Evolutionary conservation across 2,329 filamentous ascomycete species (phyloP), one percentile per base, ranked within the genome.

Genomic region (Alternaria metachromatica): DNA sequence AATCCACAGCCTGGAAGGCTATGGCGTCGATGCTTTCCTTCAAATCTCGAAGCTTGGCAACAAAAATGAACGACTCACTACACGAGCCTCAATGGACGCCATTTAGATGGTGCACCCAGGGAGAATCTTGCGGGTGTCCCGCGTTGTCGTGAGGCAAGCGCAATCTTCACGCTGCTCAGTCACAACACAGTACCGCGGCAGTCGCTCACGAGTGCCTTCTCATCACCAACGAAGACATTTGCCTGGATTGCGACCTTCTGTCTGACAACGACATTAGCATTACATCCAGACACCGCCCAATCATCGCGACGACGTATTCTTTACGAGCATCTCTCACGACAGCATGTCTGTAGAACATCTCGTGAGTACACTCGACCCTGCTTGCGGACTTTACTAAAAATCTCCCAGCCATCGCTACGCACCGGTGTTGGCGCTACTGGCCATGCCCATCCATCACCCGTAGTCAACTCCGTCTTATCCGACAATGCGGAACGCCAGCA

Each of bases 11-110:
- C 83, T 99, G 8, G 95, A 97, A 77, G 96, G 96, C 1, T 98
- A 97, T 78, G 96, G 96, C 13, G 93, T 96, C 7, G 96, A 99
- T 82, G 94, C 92, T 0, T 99, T 99, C 76, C 82, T 99, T 67
- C 94, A 98, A 78, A 97, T 99, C 64, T 97, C 93, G 6, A 96
- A 97, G 79, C 85, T 99, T 61, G 96, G 96, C 20, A 99, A 99
- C 80, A 97, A 97, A 85, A 97, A 98, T 76, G 96, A 99, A 83
- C 93, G 97, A 63, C 85, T 99, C 65, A 93, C 86, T 18, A 86
- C 84, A 12, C 77, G 84, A 62, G 84, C 84, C 4, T 82, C 79
- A n/a, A 85, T 86, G 82, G 84, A 86, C 68, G 82, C 83, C 8
- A 79, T 84, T 18, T 84, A 77, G 73, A 21, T n/a, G 23, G 44